A percentile compares a stretch with the other conserved stretches of the same genome.
Evolutionary conservation across 1,284 basidiomycete species (phyloP).

Genomic region (Cryptococcus sp.): DNA sequence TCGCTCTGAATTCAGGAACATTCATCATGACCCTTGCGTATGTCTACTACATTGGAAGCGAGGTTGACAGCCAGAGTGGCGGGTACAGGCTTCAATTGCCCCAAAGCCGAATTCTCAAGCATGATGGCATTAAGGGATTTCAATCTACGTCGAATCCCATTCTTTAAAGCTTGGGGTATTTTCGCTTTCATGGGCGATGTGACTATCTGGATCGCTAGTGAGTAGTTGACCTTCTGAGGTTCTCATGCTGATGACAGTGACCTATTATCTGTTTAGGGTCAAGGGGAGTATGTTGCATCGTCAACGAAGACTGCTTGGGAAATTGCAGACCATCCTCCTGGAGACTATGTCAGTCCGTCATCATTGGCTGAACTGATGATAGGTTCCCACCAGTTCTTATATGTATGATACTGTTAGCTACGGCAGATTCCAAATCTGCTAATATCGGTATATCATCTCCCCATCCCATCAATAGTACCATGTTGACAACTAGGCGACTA

Average conservation of each 20-base stretch:
- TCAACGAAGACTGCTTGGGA: conserved; percentile 3
- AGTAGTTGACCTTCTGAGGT: background rate
- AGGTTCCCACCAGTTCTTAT: background rate
- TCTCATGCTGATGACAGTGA: conserved; percentile 4
- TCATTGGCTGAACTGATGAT: background rate
- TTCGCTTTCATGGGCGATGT: background rate
- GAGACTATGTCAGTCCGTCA: conserved; percentile 8
- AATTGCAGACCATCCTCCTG: conserved; percentile 7
- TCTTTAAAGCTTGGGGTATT: background rate
- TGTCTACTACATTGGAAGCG: background rate
- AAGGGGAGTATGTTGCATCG: conserved; percentile 11
- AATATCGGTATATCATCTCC: background rate
- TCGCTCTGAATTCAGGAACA: background rate
- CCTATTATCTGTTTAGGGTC: conserved; percentile 2
- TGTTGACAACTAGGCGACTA: background rate
- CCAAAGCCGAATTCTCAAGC: background rate
- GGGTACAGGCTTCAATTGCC: background rate
- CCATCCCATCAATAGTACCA: background rate
- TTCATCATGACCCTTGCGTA: background rate
- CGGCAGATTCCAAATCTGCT: background rate
- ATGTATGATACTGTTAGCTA: background rate
- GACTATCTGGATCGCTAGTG: background rate
- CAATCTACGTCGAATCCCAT: background rate
- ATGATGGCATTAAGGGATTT: background rate
- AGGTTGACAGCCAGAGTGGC: background rate